These are phyloP conservation scores for Penicillium sclerotigenum DNA, from an alignment of 2,329 filamentous ascomycete genomes.

Conservation along the genomic window DNA sequence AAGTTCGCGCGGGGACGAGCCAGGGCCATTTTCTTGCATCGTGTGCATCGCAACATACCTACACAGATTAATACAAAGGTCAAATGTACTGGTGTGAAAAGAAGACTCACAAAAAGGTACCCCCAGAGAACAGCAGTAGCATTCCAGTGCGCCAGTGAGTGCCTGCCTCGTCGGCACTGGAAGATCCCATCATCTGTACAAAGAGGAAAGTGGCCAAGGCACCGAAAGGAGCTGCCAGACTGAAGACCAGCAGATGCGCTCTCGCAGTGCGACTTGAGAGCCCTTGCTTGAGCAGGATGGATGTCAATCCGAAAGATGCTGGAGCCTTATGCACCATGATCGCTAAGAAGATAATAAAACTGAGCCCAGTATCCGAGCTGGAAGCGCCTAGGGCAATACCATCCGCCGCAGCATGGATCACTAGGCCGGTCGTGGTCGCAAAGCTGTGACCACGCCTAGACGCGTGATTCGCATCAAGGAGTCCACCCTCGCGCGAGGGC, in stretches of 20 bases:
- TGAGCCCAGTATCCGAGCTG: conserved; percentile 72
- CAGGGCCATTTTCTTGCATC: conserved; percentile 70
- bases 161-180: conserved; percentile 51
- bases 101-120: conserved; percentile 80
- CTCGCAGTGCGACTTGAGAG: conserved; percentile 81
- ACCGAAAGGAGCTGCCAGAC: conserved; percentile 81
- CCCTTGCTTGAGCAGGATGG: conserved; percentile 84
- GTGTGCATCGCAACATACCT: conserved; percentile 98
- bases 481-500: conserved; percentile 39
- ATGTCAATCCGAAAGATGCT: conserved; percentile 90
- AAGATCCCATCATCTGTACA: conserved; percentile 65
- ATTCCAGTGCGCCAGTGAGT: conserved; percentile 89
- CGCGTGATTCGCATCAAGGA: conserved; percentile 31
- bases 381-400: conserved; percentile 95
- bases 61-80: conserved; percentile 14
- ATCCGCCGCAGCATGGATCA: conserved; percentile 92
- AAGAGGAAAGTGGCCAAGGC: conserved; percentile 79
- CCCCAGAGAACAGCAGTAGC: conserved; percentile 88
- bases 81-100: neutral
- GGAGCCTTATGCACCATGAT: conserved; percentile 98
- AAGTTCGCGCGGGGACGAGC: conserved; percentile 30
- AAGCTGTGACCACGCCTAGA: conserved; percentile 52
- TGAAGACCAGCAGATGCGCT: conserved; percentile 85
- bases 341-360: conserved; percentile 88
- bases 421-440: conserved; percentile 87